Evolutionary conservation across 805 yeast species (phyloP).

Genomic region (Ogataea naganishii): DNA sequence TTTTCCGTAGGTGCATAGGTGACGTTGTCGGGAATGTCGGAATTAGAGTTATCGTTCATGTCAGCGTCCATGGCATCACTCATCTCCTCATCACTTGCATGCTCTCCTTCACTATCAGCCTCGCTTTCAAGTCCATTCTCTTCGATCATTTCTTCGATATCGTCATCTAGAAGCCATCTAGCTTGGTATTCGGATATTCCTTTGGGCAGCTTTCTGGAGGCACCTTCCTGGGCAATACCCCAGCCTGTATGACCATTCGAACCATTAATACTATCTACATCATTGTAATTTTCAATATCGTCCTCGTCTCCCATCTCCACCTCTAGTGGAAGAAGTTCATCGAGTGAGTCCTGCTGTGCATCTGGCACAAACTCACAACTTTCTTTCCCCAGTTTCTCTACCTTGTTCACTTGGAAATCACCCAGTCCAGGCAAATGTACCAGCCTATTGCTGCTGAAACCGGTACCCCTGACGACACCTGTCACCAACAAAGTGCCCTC

Average conservation of each 20-base stretch:
- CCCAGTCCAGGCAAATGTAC: conserved; percentile 88
- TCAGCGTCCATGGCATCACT: conserved; percentile 37
- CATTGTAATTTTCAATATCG: conserved; percentile 16
- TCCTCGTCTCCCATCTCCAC: conserved; percentile 31
- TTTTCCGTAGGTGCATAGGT: conserved; percentile 33
- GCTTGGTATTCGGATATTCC: conserved; percentile 76
- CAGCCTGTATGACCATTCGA: conserved; percentile 7
- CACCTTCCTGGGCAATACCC: conserved; percentile 16
- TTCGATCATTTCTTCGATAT: conserved; percentile 29
- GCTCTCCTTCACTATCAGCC: conserved; percentile 30
- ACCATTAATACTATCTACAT: conserved; percentile 1
- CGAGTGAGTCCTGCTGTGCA: conserved; percentile 47
- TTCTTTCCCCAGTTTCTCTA: conserved; percentile 41
- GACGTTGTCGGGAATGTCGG: conserved; percentile 1
- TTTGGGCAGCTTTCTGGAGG: conserved; percentile 42
- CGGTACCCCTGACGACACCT: conserved; percentile 84
- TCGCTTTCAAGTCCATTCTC: conserved; percentile 32
- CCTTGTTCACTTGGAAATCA: conserved; percentile 67
- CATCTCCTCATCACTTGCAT: conserved; percentile 29
- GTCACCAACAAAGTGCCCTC: conserved; percentile 47
- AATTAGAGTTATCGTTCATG: conserved; percentile 15
- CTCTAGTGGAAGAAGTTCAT: conserved; percentile 53
- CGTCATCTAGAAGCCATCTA: conserved; percentile 65
- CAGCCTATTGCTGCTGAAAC: conserved; percentile 67
- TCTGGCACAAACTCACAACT: conserved; percentile 20